Conservation (phyloP, 2,329 filamentous ascomycete species). For the Graphilbum ipis-grandicollis region DNA sequence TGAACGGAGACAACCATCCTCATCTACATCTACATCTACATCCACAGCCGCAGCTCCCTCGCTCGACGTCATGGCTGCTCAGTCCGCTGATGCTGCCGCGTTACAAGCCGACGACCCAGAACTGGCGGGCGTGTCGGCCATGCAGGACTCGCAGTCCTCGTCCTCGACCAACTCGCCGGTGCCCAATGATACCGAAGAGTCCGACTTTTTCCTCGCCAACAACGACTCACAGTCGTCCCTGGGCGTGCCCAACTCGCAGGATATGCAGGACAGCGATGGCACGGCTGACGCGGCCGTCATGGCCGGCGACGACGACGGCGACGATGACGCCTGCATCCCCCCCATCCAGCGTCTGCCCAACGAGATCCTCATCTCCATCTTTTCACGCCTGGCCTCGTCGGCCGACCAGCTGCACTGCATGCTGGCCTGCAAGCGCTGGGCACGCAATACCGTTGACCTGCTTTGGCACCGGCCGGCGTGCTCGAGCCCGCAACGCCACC, state of each 20-base stretch:
- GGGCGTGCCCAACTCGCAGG: constrained; percentile 60
- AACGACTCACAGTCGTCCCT: constrained; percentile 92
- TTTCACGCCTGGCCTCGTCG: constrained; percentile 62
- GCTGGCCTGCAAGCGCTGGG: constrained; percentile 89
- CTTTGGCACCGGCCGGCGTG: constrained; percentile 91
- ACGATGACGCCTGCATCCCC: constrained; percentile 45
- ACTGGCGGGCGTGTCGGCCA: constrained; percentile 7
- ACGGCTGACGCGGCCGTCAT: constrained; percentile 15
- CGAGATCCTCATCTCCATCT: constrained; percentile 87
- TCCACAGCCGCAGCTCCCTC: constrained; percentile 9
- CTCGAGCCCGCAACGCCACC: constrained; percentile 68
- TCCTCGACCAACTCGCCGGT: constrained; percentile 61
- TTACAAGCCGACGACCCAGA: constrained; percentile 14
- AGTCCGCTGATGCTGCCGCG: constrained; percentile 10
- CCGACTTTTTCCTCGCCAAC: constrained; percentile 74
- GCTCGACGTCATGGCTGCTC: constrained; percentile 10
- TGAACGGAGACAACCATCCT: constrained; percentile 4
- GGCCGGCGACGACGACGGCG: neutral
- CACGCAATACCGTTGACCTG: constrained; percentile 77
- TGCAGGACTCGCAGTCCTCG: constrained; percentile 37
- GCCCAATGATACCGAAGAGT: constrained; percentile 72
- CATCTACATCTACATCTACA: too few species aligned
- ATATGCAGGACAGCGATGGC: constrained; percentile 52
- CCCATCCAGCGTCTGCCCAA: constrained; percentile 76
- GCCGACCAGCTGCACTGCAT: constrained; percentile 73